Evolutionary conservation across 23 red algal species (phyloP), one percentile per base, ranked within the genome.

Genomic region (Cyanidioschyzon merolae): DNA sequence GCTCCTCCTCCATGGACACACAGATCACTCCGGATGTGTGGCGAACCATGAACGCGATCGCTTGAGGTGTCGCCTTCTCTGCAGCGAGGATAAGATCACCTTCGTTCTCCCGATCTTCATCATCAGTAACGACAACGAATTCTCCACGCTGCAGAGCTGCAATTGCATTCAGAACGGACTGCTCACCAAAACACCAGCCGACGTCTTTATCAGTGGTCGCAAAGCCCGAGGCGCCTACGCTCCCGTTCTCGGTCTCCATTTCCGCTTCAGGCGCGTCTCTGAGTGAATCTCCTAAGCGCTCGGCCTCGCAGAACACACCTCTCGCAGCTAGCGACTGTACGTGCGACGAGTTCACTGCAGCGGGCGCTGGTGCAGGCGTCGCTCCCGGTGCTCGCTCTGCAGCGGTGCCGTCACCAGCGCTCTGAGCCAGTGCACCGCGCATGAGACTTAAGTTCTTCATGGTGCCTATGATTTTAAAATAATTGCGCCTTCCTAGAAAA

Each of bases 1-100:
- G 58, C 27, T 57, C 25, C 41, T 76, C 88, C 68, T 89, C 75
- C 80, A 96, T 76, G 34, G 92, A 82, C 25, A 84, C 85, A 76
- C 92, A 96, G 58, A 96, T 85, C 30, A 96, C 92, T 26, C 92
- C 92, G 1, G 85, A 89, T 37, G 92, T 96, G 79, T 90, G 76
- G 18, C 92, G 92, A 40, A 96, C 92, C 92, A 96, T 96, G 74
- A 96, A 96, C 1, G 92, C 92, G 68, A 96, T 91, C 37, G 88
- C 74, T 59, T 96, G 82, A 57, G 87, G 88, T 35, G 92, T 90
- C 18, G 77, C 92, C 59, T 89, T 88, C 58, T 96, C 92, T 0
- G 92, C 88, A 1, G 92, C 92, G 38, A 90, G 74, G 74, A 96
- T 96, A 68, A 96, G 87, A 39, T 96, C 92, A n/a, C 92, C 92